Evolutionary conservation across 345 rosid genomes (phyloP), one percentile per base, ranked within the genome.

Genomic region (Eucalyptus regnans): DNA sequence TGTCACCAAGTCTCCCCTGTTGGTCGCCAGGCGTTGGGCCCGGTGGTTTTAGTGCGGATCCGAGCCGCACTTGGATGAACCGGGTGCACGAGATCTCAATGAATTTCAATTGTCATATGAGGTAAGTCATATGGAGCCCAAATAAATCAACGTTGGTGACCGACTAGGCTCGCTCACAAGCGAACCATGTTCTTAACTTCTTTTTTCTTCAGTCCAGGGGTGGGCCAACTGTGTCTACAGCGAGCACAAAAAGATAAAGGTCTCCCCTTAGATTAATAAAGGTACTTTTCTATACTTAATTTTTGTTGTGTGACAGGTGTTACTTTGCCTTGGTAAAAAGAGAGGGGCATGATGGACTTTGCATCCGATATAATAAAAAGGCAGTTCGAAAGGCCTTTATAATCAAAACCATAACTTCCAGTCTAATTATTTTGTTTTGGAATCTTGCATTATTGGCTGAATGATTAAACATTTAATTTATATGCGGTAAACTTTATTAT

Each of bases 401-500:
- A 6, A 56, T 56, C n/a, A n/a, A n/a, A n/a, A n/a, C n/a, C 12
- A 56, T 56, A 0, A 56, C 6, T 23, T 56, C 2, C 3, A 56
- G 0, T 56, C 62, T 23, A 56, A 56, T 56, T 4, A 56, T 56
- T 23, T 58, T 58, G 0, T 23, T 23, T 9, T 23, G 5, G 1
- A 23, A 58, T 10, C 3, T 4, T 5, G 11, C 2, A 56, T 23
- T 23, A 23, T 23, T 58, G 29, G 29, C 12, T 58, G 6, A 23
- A 10, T 58, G 29, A 23, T 56, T 23, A 23, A 56, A 56, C 3
- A 0, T 58, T 54, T 54, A 54, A 54, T 54, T 54, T 54, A 25
- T 22, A 9, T 58, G 64, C 0, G 0, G 12, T 23, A 23, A 23
- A 58, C 9, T 1, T 25, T 0, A 10, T 58, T 5, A 9, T 2